Percentiles rank a stretch among this genome's conserved stretches.
phyloP scores from a whole-genome alignment of 2,329 filamentous ascomycete genomes.

The Fonsecaea pedrosoi region DNA sequence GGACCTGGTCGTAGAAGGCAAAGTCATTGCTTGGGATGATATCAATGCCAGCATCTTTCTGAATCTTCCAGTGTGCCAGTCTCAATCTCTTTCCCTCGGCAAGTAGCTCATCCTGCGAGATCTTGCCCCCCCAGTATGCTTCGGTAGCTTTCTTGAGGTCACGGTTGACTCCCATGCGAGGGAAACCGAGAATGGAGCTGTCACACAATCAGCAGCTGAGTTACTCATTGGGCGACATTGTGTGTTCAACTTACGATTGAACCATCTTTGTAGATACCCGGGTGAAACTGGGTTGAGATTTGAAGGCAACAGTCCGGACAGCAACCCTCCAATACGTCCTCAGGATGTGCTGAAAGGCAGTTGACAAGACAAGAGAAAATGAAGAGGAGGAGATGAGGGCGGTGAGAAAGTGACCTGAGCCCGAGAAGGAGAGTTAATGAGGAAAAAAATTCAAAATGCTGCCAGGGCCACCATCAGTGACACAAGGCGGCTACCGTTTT shows the following conservation, averaged over 20 bases:
- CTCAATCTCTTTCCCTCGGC: constrained; percentile 96
- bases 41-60: constrained; percentile 97
- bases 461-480: background rate
- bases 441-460: background rate
- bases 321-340: constrained; percentile 34
- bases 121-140: constrained; percentile 95
- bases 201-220: constrained; percentile 25
- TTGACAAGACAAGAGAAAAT: constrained; percentile 29
- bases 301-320: constrained; percentile 24
- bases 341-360: constrained; percentile 33
- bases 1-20: constrained; percentile 96
- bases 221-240: background rate
- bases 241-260: constrained; percentile 61
- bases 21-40: constrained; percentile 99
- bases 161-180: constrained; percentile 96
- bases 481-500: background rate
- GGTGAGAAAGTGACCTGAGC: constrained; percentile 31
- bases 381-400: constrained; percentile 39
- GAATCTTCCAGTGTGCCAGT: constrained; percentile 98
- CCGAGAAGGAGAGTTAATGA: constrained; percentile 18
- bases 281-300: constrained; percentile 12
- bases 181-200: constrained; percentile 90
- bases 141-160: constrained; percentile 99
- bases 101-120: constrained; percentile 88
- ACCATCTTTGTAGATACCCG: constrained; percentile 58